phyloP scores from a whole-genome alignment of 768 basidiomycete genomes.

The Lentinula edodes region DNA sequence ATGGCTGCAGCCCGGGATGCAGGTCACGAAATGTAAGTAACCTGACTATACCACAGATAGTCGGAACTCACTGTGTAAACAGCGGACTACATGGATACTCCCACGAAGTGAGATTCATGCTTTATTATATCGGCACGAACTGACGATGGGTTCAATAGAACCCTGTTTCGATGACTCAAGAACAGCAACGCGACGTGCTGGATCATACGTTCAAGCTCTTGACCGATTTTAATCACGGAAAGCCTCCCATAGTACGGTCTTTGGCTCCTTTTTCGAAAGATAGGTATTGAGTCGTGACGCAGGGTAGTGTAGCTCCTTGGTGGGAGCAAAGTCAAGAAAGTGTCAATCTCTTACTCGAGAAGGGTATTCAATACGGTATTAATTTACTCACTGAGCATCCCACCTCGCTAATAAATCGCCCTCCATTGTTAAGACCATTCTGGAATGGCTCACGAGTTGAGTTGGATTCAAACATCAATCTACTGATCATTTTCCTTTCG shows the following conservation, averaged over 20 bases:
- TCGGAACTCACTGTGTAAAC: neutral
- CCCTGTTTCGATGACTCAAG: slow-evolving; percentile 49
- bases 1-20: slow-evolving; percentile 67
- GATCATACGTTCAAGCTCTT: slow-evolving; percentile 61
- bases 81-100: slow-evolving; percentile 69
- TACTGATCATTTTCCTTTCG: neutral
- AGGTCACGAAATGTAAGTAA: slow-evolving; percentile 60
- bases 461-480: neutral
- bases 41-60: neutral
- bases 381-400: slow-evolving; percentile 4
- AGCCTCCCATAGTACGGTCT: slow-evolving; percentile 38
- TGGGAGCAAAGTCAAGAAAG: slow-evolving; percentile 61
- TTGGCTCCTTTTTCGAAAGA: slow-evolving; percentile 4
- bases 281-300: neutral
- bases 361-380: slow-evolving; percentile 69
- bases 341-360: slow-evolving; percentile 56
- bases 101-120: slow-evolving; percentile 42
- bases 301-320: slow-evolving; percentile 70
- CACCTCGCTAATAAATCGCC: slow-evolving; percentile 14
- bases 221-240: slow-evolving; percentile 58
- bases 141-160: slow-evolving; percentile 33
- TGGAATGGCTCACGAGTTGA: slow-evolving; percentile 47
- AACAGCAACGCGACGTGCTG: slow-evolving; percentile 69
- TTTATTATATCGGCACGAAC: neutral
- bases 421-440: slow-evolving; percentile 42